Percentiles rank a stretch among this genome's conserved stretches.
phyloP scores from a whole-genome alignment of 148 eudicot genomes.

The Euryodendron excelsum region DNA sequence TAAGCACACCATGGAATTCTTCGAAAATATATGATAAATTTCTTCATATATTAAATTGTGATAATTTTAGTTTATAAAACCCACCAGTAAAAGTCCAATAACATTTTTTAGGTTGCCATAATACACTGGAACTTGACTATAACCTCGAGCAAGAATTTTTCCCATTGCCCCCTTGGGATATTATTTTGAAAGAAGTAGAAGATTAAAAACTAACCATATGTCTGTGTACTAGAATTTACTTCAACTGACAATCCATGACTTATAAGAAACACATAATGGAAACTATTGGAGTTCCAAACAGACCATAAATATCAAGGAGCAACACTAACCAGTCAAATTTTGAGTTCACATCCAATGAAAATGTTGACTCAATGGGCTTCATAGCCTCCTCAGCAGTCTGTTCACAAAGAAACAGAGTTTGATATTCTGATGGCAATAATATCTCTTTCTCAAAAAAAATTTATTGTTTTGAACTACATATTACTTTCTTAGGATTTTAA shows the following conservation, averaged over 20 bases:
- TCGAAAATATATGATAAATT: background rate
- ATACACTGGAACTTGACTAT: too few species aligned
- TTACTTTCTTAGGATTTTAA: background rate
- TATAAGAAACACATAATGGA: background rate
- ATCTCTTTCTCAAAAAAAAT: too few species aligned
- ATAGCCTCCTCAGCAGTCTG: constrained; percentile 99
- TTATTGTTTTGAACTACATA: too few species aligned
- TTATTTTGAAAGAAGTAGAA: too few species aligned
- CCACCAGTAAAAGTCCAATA: too few species aligned
- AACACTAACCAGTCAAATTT: constrained; percentile 82
- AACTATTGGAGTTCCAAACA: background rate
- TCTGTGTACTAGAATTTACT: too few species aligned
- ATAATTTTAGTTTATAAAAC: constrained; percentile 12
- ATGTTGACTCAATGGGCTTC: constrained; percentile 95
- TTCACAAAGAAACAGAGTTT: constrained; percentile 16
- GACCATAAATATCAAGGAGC: background rate
- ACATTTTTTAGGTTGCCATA: too few species aligned
- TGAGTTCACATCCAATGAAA: constrained; percentile 90
- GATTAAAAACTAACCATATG: too few species aligned
- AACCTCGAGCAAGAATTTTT: too few species aligned
- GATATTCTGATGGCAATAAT: background rate
- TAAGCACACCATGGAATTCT: too few species aligned
- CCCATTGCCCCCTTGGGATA: too few species aligned
- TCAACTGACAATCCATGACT: constrained; percentile 13
- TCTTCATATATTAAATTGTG: background rate